A percentile compares a stretch with the other conserved stretches of the same genome.
These are phyloP conservation scores for Ochetophila trinervis DNA, from an alignment of 306 rosid species.

Conservation along the genomic window DNA sequence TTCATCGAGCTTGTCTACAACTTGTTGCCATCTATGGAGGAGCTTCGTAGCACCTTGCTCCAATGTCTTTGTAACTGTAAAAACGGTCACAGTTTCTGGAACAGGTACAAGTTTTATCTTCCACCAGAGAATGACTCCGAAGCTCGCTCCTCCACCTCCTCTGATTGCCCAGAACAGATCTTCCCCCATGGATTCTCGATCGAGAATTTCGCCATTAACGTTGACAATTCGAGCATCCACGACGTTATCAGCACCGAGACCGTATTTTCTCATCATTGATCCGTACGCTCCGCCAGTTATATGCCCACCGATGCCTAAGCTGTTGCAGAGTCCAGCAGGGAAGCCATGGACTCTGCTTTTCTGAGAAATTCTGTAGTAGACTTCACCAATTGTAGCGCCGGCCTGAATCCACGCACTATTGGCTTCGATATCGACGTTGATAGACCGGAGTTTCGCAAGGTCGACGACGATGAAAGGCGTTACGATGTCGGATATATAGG, in stretches of 20 bases:
- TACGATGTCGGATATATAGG: conserved; percentile 47
- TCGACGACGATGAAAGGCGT: conserved; percentile 55
- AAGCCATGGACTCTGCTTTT: conserved; percentile 63
- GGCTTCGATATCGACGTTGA: conserved; percentile 33
- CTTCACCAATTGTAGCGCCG: conserved; percentile 77
- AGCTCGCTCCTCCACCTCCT: conserved; percentile 94
- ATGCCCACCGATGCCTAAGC: conserved; percentile 82
- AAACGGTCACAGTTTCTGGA: conserved; percentile 69
- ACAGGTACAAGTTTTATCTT: conserved; percentile 75
- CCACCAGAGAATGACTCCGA: conserved; percentile 85
- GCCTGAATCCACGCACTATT: conserved; percentile 71
- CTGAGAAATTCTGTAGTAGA: conserved; percentile 63
- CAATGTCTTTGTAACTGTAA: conserved; percentile 48
- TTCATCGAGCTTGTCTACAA: conserved; percentile 59
- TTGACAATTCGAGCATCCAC: conserved; percentile 65
- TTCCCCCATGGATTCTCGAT: conserved; percentile 74
- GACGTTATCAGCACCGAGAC: conserved; percentile 76
- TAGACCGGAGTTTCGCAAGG: conserved; percentile 44
- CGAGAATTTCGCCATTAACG: conserved; percentile 48
- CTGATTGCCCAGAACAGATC: conserved; percentile 85
- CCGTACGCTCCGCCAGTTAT: conserved; percentile 88
- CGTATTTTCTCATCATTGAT: conserved; percentile 76
- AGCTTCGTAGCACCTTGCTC: conserved; percentile 61
- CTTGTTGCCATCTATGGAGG: conserved; percentile 60
- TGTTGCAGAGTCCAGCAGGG: conserved; percentile 82